Percentiles rank a stretch among this genome's conserved stretches.
phyloP scores from a whole-genome alignment of 2,329 filamentous ascomycete genomes.

The Trichoderma sp. region DNA sequence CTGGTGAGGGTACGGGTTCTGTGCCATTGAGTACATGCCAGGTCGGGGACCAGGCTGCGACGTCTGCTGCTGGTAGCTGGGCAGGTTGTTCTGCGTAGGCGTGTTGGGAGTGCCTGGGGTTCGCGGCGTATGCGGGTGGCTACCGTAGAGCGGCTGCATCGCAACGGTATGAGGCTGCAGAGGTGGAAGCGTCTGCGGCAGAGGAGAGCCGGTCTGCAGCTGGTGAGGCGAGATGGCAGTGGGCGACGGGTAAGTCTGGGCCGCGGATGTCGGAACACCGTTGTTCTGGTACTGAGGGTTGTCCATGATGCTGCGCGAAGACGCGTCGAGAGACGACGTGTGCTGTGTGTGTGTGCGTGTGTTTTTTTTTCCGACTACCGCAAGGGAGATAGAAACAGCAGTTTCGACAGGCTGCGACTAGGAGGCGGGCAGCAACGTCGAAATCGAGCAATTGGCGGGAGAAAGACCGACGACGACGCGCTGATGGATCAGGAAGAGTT shows the following conservation, averaged over 20 bases:
- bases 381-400: conserved; percentile 13
- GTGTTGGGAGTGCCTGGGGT: conserved; percentile 66
- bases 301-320: conserved; percentile 54
- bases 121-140: conserved; percentile 63
- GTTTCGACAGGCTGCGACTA: background rate
- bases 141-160: conserved; percentile 56
- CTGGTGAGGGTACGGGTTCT: conserved; percentile 58
- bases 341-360: background rate
- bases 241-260: conserved; percentile 54
- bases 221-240: conserved; percentile 56
- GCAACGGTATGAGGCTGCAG: conserved; percentile 51
- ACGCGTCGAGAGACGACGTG: conserved; percentile 36
- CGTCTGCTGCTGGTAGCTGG: conserved; percentile 56
- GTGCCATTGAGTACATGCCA: conserved; percentile 58
- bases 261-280: conserved; percentile 55
- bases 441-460: conserved; percentile 27
- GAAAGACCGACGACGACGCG: background rate
- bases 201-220: conserved; percentile 51
- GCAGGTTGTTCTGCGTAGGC: conserved; percentile 58
- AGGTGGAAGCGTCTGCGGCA: conserved; percentile 59
- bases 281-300: conserved; percentile 57
- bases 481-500: background rate
- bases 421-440: background rate
- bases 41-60: conserved; percentile 52
- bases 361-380: background rate